phyloP scores from a whole-genome alignment of 441 rosid species.

The Eruca vesicaria region DNA sequence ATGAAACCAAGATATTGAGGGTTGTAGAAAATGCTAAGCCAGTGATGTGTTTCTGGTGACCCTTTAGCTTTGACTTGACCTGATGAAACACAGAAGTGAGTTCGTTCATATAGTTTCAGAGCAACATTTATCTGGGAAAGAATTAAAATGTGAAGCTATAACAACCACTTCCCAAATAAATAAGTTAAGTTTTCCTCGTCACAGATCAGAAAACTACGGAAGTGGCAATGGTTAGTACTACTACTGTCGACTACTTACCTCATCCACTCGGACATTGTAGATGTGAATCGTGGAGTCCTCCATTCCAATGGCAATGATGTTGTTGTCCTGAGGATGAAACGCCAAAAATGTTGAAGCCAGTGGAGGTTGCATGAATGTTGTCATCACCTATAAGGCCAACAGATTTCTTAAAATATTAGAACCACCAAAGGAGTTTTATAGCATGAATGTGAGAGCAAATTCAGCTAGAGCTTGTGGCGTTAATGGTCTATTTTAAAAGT shows the following conservation, averaged over 20 bases:
- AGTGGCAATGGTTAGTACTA: slow-evolving; percentile 1
- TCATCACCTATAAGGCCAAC: slow-evolving; percentile 67
- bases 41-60: slow-evolving; percentile 85
- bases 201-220: not conserved
- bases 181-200: not conserved
- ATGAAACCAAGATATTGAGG: slow-evolving; percentile 83
- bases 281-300: slow-evolving; percentile 95
- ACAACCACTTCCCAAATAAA: not conserved
- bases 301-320: slow-evolving; percentile 94
- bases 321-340: slow-evolving; percentile 90
- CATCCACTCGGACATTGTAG: slow-evolving; percentile 84
- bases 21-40: slow-evolving; percentile 88
- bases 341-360: slow-evolving; percentile 92
- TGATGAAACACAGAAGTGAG: slow-evolving; percentile 30
- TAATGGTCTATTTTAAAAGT: not conserved
- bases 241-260: slow-evolving; percentile 59
- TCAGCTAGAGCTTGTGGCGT: not conserved
- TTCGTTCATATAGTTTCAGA: not conserved
- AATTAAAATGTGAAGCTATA: too few relatives aligned
- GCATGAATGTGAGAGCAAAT: not conserved
- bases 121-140: too few relatives aligned
- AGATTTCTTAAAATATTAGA: not conserved
- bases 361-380: slow-evolving; percentile 87
- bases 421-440: not conserved
- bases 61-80: slow-evolving; percentile 89